Evolutionary conservation across 2,329 filamentous ascomycete genomes (phyloP).

Genomic region (Colletotrichum sp.): DNA sequence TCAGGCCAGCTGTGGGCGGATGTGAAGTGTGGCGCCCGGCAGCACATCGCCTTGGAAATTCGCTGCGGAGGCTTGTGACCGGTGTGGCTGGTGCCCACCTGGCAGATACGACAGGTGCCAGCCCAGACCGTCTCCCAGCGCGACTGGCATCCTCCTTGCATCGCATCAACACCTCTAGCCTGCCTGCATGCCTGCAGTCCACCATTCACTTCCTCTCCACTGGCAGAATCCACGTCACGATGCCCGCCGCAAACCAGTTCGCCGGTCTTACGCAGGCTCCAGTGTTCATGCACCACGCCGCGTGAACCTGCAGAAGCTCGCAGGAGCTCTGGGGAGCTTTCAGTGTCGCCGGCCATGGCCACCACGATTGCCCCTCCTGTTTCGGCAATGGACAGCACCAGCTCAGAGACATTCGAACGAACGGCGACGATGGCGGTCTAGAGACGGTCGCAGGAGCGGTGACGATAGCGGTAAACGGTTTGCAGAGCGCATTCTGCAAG

Average conservation of each 20-base stretch:
- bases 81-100: not conserved
- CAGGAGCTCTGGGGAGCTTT: not conserved
- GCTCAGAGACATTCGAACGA: not conserved
- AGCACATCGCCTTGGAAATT: too few species aligned
- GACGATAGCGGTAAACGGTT: not conserved
- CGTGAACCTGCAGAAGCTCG: not conserved
- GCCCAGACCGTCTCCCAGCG: not conserved
- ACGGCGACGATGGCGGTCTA: not conserved
- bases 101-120: not conserved
- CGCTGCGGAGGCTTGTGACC: too few species aligned
- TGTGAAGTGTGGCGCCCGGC: too few species aligned
- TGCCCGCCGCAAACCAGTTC: not conserved
- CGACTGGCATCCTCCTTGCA: not conserved
- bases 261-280: not conserved
- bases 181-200: not conserved
- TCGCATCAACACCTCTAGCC: not conserved
- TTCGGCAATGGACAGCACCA: not conserved
- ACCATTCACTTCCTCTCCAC: not conserved
- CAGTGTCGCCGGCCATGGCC: not conserved
- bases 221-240: not conserved
- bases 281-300: not conserved
- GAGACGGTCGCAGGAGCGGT: not conserved
- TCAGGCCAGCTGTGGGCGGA: too few species aligned
- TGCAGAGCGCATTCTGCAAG: not conserved
- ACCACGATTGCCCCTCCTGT: not conserved